Evolutionary conservation across 805 yeast species (phyloP), one percentile per base, ranked within the genome.

Genomic region (Scheffersomyces stipitis): DNA sequence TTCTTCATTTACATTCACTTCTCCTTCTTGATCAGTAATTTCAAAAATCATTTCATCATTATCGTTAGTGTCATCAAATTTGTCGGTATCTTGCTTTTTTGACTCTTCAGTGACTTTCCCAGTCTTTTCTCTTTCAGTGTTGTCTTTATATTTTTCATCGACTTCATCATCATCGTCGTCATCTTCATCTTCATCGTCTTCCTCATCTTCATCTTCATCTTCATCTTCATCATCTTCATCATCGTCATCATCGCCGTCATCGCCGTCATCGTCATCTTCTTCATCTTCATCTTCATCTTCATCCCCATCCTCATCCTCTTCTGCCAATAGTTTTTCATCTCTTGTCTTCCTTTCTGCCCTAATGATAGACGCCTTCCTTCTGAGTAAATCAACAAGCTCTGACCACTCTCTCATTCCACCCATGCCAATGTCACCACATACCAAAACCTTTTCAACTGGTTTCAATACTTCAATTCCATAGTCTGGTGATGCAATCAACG

Each of bases 371-470:
- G 68, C 61, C 35, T 60, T 56, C 29, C 67, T 56, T 35, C 72
- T 54, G 34, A 69, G 48, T 13, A 64, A 66, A 40, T 69, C 74
- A 16, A 69, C 75, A 17, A 69, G 52, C 23, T 69, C 75, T 41
- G 48, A 55, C 75, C 75, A 69, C 51, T 69, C 75, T 34, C 74
- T 51, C 75, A 69, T 69, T 5, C 75, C 75, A 4, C 75, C 75
- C 74, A 69, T 69, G 1, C 75, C 75, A 31, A 69, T 69, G 44
- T 69, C 75, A 4, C 75, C 75, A 52, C 75, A 69, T 5, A 69
- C 67, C 42, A 69, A 57, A 1, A 69, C 72, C 45, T 69, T 69
- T 36, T 69, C 75, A 7, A 69, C 73, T 12, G 75, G 75, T 40
- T 67, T 68, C 44, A 69, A 56, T 9, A 69, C 51, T 39, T 69